Evolutionary conservation across 1,284 basidiomycete genomes (phyloP), one percentile per base, ranked within the genome.

Genomic region (Cryptococcus floricola): DNA sequence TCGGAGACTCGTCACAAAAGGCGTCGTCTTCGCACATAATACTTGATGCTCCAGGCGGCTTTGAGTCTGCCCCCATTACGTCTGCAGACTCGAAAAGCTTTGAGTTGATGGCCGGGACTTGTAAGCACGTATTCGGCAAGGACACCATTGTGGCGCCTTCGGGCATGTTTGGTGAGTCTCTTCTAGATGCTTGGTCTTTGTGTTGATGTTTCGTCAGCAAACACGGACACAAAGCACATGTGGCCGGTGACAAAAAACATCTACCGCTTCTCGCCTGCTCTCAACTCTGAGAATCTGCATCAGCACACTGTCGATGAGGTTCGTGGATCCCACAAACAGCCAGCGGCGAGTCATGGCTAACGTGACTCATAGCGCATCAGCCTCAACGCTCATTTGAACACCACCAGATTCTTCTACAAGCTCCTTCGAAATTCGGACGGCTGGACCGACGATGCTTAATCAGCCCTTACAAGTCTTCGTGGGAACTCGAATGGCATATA

Each of bases 281-380:
- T 69, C 9, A 61, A 74, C 59, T 61, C 52, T 16, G 66, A 73
- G 53, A 66, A 75, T 48, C 60, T 70, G 19, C 73, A 77, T 52
- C 71, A 77, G 18, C 81, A 82, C 61, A 81, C 81, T 1, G 80
- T 81, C 37, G 70, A 82, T 60, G 81, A 81, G 61, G 68, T 68
- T 42, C 57, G 68, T 50, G 12, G 25, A 7, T 13, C 39, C n/a
- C 16, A 31, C 25, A 14, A 37, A 18, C 39, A 19, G 25, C 41
- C 9, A 10, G 31, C 31, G 31, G 10, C 31, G 31, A 8, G 27
- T 5, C 27, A 25, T 43, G 23, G 41, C 31, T 34, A 12, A 25
- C 14, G 3, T 39, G 42, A 12, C 3, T 13, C 19, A 23, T 44
- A 70, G 74, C 63, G 73, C 43, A 74, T 77, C 59, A 68, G 67